phyloP scores from a whole-genome alignment of 805 yeast genomes.

The Suhomyces pyralidae region DNA sequence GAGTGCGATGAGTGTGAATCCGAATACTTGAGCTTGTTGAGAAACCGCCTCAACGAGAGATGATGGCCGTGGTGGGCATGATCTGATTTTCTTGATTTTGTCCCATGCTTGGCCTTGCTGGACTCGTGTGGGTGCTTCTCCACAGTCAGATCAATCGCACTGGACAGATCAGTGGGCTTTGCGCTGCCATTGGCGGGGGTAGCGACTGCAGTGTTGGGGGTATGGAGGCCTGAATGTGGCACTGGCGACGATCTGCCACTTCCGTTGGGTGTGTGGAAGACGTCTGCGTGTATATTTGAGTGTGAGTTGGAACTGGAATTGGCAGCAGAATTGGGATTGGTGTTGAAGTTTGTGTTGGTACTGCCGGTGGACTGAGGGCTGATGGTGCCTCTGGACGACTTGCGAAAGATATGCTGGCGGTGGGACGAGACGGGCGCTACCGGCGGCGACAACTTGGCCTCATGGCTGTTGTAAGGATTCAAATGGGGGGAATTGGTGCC shows the following conservation, averaged over 20 bases:
- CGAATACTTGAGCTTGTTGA: constrained; percentile 44
- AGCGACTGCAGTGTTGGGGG: not conserved
- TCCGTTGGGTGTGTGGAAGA: not conserved
- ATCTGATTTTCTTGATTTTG: not conserved
- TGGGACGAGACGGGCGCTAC: constrained; percentile 13
- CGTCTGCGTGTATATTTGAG: not conserved
- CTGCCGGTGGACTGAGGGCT: constrained; percentile 26
- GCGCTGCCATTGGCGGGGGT: not conserved
- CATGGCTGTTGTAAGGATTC: not conserved
- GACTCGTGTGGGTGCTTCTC: not conserved
- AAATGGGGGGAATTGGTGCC: not conserved
- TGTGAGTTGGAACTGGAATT: not conserved
- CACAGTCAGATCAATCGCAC: not conserved
- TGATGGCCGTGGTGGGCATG: constrained; percentile 17
- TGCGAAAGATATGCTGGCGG: constrained; percentile 22
- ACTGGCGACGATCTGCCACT: not conserved
- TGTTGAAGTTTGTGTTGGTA: constrained; percentile 6
- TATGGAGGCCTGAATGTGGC: not conserved
- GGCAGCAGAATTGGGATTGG: not conserved
- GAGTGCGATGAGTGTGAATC: constrained; percentile 7
- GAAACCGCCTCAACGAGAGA: constrained; percentile 46
- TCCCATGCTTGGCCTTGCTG: not conserved
- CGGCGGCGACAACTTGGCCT: not conserved
- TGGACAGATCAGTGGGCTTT: not conserved
- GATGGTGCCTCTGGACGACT: constrained; percentile 20